phyloP scores from a whole-genome alignment of 257 asterid genomes.

The Gentiana straminea region DNA sequence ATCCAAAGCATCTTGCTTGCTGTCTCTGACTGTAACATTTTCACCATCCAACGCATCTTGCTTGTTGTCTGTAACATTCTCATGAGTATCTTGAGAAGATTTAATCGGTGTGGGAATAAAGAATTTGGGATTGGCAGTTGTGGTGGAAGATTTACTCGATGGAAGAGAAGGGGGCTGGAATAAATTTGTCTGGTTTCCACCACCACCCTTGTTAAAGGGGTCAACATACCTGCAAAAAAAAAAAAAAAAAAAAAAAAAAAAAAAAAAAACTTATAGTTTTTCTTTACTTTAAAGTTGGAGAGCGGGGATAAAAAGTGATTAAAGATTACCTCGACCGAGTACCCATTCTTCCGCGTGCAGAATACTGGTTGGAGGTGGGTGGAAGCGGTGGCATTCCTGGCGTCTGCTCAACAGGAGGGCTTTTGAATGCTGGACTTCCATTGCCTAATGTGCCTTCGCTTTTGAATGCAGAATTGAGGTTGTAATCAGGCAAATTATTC shows the following conservation, averaged over 20 bases:
- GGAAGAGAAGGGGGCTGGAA: conserved; percentile 40
- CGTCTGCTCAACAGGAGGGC: conserved; percentile 50
- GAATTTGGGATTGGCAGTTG: conserved; percentile 46
- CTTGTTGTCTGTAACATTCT: conserved; percentile 14
- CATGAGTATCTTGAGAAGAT: conserved; percentile 28
- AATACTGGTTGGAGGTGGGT: conserved; percentile 80
- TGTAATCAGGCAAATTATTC: conserved; percentile 70
- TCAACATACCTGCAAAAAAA: conserved; percentile 27
- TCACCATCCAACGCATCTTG: conserved; percentile 17
- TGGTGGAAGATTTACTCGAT: conserved; percentile 39
- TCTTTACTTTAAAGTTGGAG: no score
- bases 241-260: no score
- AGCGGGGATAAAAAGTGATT: neutral
- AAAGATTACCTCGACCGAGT: conserved; percentile 69
- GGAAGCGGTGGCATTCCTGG: conserved; percentile 94
- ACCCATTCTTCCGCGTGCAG: conserved; percentile 76
- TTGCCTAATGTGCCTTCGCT: conserved; percentile 38
- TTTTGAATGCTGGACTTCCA: conserved; percentile 48
- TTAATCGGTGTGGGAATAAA: conserved; percentile 57
- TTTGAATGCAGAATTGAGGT: conserved; percentile 52
- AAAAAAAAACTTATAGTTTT: no score
- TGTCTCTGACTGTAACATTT: no score
- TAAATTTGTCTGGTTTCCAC: conserved; percentile 45
- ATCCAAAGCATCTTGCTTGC: neutral
- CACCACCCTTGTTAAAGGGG: conserved; percentile 46